These are phyloP conservation scores for Metschnikowia corniflorae DNA, from an alignment of 805 yeast species.

Conservation along the genomic window DNA sequence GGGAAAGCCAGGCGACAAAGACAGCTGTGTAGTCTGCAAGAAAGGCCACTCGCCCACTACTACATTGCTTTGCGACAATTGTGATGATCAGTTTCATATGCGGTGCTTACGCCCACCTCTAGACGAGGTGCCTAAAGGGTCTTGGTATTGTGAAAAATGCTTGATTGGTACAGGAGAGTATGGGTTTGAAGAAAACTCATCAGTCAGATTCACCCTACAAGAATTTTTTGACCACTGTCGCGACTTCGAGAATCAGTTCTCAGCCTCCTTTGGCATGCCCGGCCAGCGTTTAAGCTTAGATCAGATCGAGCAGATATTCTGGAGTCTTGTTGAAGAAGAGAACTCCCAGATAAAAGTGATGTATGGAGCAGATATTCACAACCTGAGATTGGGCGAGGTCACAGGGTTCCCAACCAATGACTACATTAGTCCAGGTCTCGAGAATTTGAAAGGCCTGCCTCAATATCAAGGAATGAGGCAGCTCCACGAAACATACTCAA, in stretches of 20 bases:
- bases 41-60: slow-evolving; percentile 41
- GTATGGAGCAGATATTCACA: slow-evolving; percentile 85
- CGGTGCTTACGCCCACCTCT: slow-evolving; percentile 62
- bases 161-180: slow-evolving; percentile 84
- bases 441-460: slow-evolving; percentile 11
- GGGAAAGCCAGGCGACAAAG: slow-evolving; percentile 23
- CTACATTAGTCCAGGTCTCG: slow-evolving; percentile 20
- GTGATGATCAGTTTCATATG: slow-evolving; percentile 66
- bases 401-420: slow-evolving; percentile 65
- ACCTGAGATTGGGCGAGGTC: slow-evolving; percentile 57
- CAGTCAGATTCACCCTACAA: slow-evolving; percentile 49
- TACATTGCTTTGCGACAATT: slow-evolving; percentile 67
- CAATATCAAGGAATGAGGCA: slow-evolving; percentile 13
- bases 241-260: slow-evolving; percentile 45
- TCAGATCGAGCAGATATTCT: slow-evolving; percentile 59
- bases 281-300: slow-evolving; percentile 37
- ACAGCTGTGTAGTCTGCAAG: slow-evolving; percentile 48
- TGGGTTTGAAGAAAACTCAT: slow-evolving; percentile 71
- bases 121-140: slow-evolving; percentile 48
- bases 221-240: slow-evolving; percentile 59
- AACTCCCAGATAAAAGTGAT: slow-evolving; percentile 54
- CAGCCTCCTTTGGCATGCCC: slow-evolving; percentile 24
- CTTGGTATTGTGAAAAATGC: slow-evolving; percentile 83
- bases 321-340: slow-evolving; percentile 48
- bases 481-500: slow-evolving; percentile 31